Evolutionary conservation across 2,329 filamentous ascomycete species (phyloP).

Genomic region (Aspergillus cejpii): DNA sequence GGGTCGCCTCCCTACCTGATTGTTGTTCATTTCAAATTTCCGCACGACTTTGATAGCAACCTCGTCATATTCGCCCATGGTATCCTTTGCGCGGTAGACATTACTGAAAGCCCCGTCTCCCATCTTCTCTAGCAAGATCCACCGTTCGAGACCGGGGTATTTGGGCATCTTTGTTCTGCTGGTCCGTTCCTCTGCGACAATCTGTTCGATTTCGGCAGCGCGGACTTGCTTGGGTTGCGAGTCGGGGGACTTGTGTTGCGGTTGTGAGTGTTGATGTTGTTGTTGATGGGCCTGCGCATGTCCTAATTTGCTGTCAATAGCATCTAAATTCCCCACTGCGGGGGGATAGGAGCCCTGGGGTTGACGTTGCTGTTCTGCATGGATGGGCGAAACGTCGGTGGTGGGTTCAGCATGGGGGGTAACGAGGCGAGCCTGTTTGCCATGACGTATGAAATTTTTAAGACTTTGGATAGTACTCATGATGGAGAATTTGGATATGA

Average conservation of each 20-base stretch:
- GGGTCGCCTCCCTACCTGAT: slow-evolving; percentile 72
- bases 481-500: slow-evolving; percentile 16
- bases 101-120: slow-evolving; percentile 98
- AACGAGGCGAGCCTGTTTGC: slow-evolving; percentile 78
- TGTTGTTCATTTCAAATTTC: slow-evolving; percentile 98
- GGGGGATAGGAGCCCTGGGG: slow-evolving; percentile 44
- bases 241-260: slow-evolving; percentile 43
- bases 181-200: slow-evolving; percentile 87
- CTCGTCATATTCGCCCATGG: slow-evolving; percentile 62
- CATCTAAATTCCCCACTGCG: slow-evolving; percentile 55
- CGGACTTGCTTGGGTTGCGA: slow-evolving; percentile 51
- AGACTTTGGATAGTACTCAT: slow-evolving; percentile 83
- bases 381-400: slow-evolving; percentile 57
- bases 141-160: slow-evolving; percentile 80
- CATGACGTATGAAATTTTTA: slow-evolving; percentile 97
- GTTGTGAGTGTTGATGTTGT: slow-evolving; percentile 27
- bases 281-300: slow-evolving; percentile 60
- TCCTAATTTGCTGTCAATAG: slow-evolving; percentile 55
- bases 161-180: slow-evolving; percentile 76
- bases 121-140: slow-evolving; percentile 91
- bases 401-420: slow-evolving; percentile 56
- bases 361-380: slow-evolving; percentile 56
- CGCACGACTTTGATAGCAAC: slow-evolving; percentile 98
- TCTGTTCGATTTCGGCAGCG: slow-evolving; percentile 66
- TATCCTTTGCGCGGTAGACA: slow-evolving; percentile 83